Base-by-base conservation (phyloP, 495 filamentous ascomycete genomes). In the Aspergillus bertholletiae region DNA sequence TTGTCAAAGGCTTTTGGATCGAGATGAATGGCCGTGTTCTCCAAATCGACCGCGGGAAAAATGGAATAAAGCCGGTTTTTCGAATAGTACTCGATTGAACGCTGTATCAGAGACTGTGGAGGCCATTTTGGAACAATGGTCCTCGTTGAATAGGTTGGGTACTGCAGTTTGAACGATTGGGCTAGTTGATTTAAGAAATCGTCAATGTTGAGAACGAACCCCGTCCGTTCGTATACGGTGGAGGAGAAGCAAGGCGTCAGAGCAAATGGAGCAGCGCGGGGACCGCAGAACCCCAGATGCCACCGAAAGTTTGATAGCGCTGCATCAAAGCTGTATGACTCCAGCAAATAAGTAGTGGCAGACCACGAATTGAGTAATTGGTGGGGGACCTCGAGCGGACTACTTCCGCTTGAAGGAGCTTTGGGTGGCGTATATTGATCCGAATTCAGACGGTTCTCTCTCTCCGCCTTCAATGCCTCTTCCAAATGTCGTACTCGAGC, bases 11-110 rank as follows among this genome's bases (percentile, higher is more conserved):
- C 54, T 46, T 54, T 47, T 8, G 55, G 52, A 24, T 62, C 52
- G 24, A 64, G 41, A 7, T 65, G 46, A 12, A 54, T 51, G 12
- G 41, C 46, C 35, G 59, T 26, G 3, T 49, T 54, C n/a, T 58
- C 53, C 7, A 51, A 41, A 45, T 70, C 59, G 17, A 59, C 59
- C 26, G 66, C 50, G 6, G 64, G 67, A 32, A 67, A 67, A 11
- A 70, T 51, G 9, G 67, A 64, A 35, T 70, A 70, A 0, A 70
- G 53, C 1, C 60, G 54, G 37, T 47, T 57, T 22, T 27, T 55
- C 9, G 52, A 28, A 34, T 58, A 70, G 23, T 70, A 57, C 3
- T 65, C 40, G 9, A 70, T 23, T 7, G 52, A 67, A 17, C 23
- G 44, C 32, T 61, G 59, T 13, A 66, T 60, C 0, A 70, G 28